A percentile compares a stretch with the other conserved stretches of the same genome.
Evolutionary conservation across 2,329 filamentous ascomycete species (phyloP).

Genomic region (Lecanicillium sp.): DNA sequence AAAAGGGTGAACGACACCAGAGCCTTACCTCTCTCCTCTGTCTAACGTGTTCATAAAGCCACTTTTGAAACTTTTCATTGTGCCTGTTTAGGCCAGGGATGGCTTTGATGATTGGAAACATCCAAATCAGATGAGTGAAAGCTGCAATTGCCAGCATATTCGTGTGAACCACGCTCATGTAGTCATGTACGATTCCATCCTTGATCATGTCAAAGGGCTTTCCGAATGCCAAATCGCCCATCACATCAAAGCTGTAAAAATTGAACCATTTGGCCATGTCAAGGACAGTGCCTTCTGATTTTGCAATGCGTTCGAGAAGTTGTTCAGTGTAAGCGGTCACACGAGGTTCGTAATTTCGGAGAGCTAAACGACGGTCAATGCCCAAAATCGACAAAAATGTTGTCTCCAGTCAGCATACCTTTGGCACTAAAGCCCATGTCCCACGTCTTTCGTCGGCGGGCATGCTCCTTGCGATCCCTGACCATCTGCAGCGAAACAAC

Average conservation of each 20-base stretch:
- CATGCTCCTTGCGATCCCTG: constrained; percentile 21
- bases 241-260: constrained; percentile 29
- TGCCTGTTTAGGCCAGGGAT: constrained; percentile 14
- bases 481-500: constrained; percentile 20
- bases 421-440: constrained; percentile 22
- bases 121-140: constrained; percentile 16
- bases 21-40: constrained; percentile 10
- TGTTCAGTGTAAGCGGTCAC: constrained; percentile 16
- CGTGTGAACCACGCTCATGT: constrained; percentile 16
- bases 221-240: constrained; percentile 32
- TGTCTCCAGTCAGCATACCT: constrained; percentile 9
- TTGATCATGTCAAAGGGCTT: constrained; percentile 25
- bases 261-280: constrained; percentile 24
- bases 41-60: constrained; percentile 11
- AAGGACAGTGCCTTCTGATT: constrained; percentile 14
- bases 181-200: constrained; percentile 17
- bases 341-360: constrained; percentile 20
- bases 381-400: too few relatives aligned
- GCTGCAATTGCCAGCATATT: constrained; percentile 15
- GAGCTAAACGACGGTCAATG: constrained; percentile 6
- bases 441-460: constrained; percentile 23
- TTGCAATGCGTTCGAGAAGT: constrained; percentile 16
- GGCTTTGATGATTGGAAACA: constrained; percentile 14
- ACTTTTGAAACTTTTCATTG: constrained; percentile 12
- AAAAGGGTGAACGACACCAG: neutral